Percentiles rank a stretch among this genome's conserved stretches.
phyloP scores from a whole-genome alignment of 1,284 basidiomycete genomes.

The Abortiporus biennis region DNA sequence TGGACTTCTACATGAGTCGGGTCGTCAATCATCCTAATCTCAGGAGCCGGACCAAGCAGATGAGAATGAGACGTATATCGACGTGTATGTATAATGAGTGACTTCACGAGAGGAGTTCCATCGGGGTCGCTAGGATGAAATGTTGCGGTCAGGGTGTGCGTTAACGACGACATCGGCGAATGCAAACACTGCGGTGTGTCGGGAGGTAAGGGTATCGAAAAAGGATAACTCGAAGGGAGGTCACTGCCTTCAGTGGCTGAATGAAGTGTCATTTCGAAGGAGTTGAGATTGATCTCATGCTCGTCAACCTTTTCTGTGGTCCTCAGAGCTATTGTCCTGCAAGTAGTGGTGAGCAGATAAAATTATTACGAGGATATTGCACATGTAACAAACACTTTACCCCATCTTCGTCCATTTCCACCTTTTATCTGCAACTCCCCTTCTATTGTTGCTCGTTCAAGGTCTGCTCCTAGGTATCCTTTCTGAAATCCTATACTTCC shows the following conservation, averaged over 20 bases:
- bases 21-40: constrained; percentile 47
- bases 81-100: constrained; percentile 61
- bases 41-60: constrained; percentile 48
- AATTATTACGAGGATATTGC: background rate
- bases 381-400: constrained; percentile 47
- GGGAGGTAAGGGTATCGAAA: constrained; percentile 65
- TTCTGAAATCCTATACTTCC: constrained; percentile 72
- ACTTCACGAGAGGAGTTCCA: constrained; percentile 41
- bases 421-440: constrained; percentile 79
- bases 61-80: constrained; percentile 65
- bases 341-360: background rate
- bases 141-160: constrained; percentile 59
- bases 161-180: constrained; percentile 61
- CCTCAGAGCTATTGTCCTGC: constrained; percentile 59
- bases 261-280: constrained; percentile 47
- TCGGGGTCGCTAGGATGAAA: constrained; percentile 45
- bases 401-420: constrained; percentile 48
- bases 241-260: constrained; percentile 27
- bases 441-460: constrained; percentile 72
- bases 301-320: constrained; percentile 59
- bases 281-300: constrained; percentile 58
- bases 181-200: constrained; percentile 76
- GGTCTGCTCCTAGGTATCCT: constrained; percentile 73
- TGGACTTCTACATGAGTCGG: constrained; percentile 65
- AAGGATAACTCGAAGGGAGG: constrained; percentile 51